Evolutionary conservation across 1,284 basidiomycete genomes (phyloP), one percentile per base, ranked within the genome.

Genomic region (Papiliotrema terrestris): DNA sequence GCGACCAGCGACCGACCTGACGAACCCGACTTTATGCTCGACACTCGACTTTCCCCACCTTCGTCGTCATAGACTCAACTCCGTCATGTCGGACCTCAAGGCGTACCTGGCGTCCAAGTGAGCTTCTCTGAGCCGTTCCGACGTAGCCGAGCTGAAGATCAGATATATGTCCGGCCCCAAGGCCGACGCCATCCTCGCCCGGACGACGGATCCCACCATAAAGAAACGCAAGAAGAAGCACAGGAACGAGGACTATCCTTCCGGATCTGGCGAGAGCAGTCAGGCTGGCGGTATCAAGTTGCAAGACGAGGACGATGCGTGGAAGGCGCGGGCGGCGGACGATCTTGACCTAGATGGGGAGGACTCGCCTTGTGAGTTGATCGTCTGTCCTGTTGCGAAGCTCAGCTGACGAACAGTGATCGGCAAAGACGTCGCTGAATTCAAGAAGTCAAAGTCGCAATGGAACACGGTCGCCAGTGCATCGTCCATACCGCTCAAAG

Each of bases 101-200:
- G 74, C 79, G 8, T 82, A 81, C 65, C 67, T 82, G 11, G 81
- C 81, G 1, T 62, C 76, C 32, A 80, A 80, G 74, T 75, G 50
- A 54, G 72, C 65, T 41, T 19, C 22, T 15, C 8, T 39, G 29
- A 22, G 26, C 35, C 32, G 41, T 45, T 15, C 14, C 45, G 23
- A 25, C 17, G 22, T 15, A 11, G 13, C n/a, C 13, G 17, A 26
- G 39, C 54, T 65, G 29, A 59, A 44, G n/a, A 2, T 13, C 51
- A 76, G 77, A 51, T 98, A 98, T 78, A 96, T 98, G 90, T 89
- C 93, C 6, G 95, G 95, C 0, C 86, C 91, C 0, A 98, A 97
- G 73, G 93, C 94, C 3, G 95, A 98, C 64, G 93, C 92, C 15
- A 97, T 98, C 61, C 82, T 98, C 3, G 80, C 91, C 3, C 83